Conservation (phyloP, 805 yeast species). For the Kazachstania kunashirensis region DNA sequence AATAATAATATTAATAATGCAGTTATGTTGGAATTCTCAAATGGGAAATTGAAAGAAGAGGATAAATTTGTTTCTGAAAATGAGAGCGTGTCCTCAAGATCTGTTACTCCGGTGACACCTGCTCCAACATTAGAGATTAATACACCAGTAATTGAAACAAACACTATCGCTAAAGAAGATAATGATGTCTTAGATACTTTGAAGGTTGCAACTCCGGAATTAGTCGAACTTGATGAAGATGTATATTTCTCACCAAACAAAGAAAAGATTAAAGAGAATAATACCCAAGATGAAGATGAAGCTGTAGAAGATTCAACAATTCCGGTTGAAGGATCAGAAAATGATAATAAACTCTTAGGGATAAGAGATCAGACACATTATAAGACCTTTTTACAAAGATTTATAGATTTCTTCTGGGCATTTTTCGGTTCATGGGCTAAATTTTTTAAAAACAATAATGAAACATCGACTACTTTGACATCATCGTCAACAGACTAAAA, state of each 20-base stretch:
- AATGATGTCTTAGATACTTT: too few relatives aligned
- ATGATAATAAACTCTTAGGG: background rate
- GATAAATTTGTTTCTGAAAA: too few relatives aligned
- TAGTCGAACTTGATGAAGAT: too few relatives aligned
- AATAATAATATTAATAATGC: constrained; percentile 33
- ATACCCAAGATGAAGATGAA: constrained; percentile 1
- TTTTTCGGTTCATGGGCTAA: constrained; percentile 9
- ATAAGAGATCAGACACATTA: constrained; percentile 2
- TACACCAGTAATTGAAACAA: background rate
- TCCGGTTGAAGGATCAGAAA: too few relatives aligned
- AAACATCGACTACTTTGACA: too few relatives aligned
- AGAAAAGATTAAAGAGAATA: background rate
- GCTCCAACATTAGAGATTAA: background rate
- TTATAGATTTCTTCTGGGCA: constrained; percentile 4
- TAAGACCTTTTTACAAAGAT: constrained; percentile 5
- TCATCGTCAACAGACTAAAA: too few relatives aligned
- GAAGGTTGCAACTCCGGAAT: too few relatives aligned
- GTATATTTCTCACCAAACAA: background rate
- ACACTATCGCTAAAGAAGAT: background rate
- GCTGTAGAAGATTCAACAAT: background rate
- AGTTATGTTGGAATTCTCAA: constrained; percentile 11
- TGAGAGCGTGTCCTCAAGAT: too few relatives aligned
- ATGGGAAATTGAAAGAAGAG: constrained; percentile 1
- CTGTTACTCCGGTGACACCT: background rate
- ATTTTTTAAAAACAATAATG: background rate